phyloP scores from a whole-genome alignment of 2,329 filamentous ascomycete genomes.

The Colletotrichum neosansevieriae region DNA sequence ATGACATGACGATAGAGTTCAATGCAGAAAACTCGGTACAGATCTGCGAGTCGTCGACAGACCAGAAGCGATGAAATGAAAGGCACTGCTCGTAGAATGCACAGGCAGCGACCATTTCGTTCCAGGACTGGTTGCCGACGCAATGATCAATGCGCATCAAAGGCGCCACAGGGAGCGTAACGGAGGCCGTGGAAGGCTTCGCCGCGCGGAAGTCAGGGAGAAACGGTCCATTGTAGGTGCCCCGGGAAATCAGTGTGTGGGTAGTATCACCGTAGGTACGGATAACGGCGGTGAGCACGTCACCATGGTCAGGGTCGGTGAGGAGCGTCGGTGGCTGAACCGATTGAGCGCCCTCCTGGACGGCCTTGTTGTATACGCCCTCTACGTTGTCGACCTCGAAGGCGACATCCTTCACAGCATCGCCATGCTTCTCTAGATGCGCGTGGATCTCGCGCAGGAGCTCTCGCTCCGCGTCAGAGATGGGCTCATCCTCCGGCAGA shows the following conservation, averaged over 20 bases:
- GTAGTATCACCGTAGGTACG: conserved; percentile 95
- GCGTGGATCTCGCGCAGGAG: conserved; percentile 81
- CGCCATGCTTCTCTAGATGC: conserved; percentile 88
- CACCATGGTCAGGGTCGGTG: conserved; percentile 71
- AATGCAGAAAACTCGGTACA: conserved; percentile 92
- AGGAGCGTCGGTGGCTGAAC: conserved; percentile 70
- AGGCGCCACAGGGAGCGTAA: conserved; percentile 70
- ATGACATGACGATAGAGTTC: conserved; percentile 91
- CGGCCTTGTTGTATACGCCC: conserved; percentile 80
- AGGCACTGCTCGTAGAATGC: conserved; percentile 88
- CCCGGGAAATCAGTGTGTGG: conserved; percentile 86
- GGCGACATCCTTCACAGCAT: conserved; percentile 94
- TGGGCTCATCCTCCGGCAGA: conserved; percentile 70
- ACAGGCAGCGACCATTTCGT: conserved; percentile 80
- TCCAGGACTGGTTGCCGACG: conserved; percentile 97
- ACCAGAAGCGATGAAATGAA: conserved; percentile 97
- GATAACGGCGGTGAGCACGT: conserved; percentile 82
- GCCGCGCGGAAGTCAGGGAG: conserved; percentile 82
- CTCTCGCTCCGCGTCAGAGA: conserved; percentile 71
- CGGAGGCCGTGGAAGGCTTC: conserved; percentile 51
- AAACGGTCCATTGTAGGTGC: conserved; percentile 78
- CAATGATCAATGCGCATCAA: conserved; percentile 92
- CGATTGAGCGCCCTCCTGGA: conserved; percentile 71
- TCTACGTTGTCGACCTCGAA: conserved; percentile 94
- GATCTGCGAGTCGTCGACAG: conserved; percentile 92